Evolutionary conservation across 2,329 filamentous ascomycete species (phyloP), one percentile per base, ranked within the genome.

Genomic region (Hypoxylon sp.): DNA sequence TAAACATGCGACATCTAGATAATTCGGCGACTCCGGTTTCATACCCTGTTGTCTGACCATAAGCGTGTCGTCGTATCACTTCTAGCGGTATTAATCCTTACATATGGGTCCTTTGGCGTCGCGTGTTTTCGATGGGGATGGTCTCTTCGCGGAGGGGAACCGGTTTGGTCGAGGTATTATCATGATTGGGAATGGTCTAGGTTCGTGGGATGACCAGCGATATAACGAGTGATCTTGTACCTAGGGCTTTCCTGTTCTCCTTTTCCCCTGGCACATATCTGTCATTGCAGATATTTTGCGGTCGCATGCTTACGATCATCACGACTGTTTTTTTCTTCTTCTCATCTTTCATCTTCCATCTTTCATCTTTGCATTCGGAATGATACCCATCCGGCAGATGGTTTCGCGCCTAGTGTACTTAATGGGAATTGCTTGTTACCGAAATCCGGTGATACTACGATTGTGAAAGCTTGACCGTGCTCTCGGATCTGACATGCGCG

Each of bases 301-400:
- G 29, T 50, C 21, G n/a, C 37, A 29, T 16, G n/a, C 16, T 14
- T 58, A 57, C 54, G 63, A 58, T 57, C 29, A 56, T 41, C 45
- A 64, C 45, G 60, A 48, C 43, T 16, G 45, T 21, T 57, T 61
- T 65, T 56, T 41, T 27, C 43, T 47, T 54, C 30, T 61, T 66
- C 61, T 46, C 61, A 55, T 59, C n/a, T n/a, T n/a, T n/a, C n/a
- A n/a, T n/a, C n/a, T n/a, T n/a, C n/a, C n/a, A n/a, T n/a, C n/a
- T n/a, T n/a, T 27, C 43, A 51, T 54, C 30, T 61, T 66, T 62
- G 50, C 61, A 55, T 59, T 53, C 56, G 63, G 67, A 64, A 69
- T 67, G 67, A 69, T 69, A 69, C 67, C 67, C 61, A 65, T 65
- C 65, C 45, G 63, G 60, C 55, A 57, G 60, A 61, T 61, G 63